Conservation (phyloP, 768 basidiomycete genomes). For the Leucocoprinus sp. region DNA sequence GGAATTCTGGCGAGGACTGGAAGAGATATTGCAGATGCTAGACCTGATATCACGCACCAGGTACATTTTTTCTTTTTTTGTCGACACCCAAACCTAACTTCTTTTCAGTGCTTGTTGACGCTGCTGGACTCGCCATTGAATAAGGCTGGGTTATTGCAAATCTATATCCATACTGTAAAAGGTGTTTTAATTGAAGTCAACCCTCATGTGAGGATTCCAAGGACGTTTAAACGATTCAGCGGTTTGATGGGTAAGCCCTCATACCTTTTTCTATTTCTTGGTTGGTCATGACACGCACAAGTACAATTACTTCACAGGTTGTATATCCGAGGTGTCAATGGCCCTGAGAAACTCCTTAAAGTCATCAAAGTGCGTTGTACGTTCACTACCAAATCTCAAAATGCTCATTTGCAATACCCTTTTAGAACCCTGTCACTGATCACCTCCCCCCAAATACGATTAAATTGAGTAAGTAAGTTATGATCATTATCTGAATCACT, state of each 20-base stretch:
- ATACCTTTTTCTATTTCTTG: slow-evolving; percentile 8
- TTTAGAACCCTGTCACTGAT: slow-evolving; percentile 86
- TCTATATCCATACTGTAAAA: slow-evolving; percentile 96
- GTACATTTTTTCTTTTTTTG: slow-evolving; percentile 28
- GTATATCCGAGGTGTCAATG: slow-evolving; percentile 92
- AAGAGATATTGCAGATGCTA: slow-evolving; percentile 96
- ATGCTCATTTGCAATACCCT: slow-evolving; percentile 8
- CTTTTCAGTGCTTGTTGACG: slow-evolving; percentile 79
- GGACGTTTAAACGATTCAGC: slow-evolving; percentile 98
- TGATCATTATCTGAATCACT: too few species aligned
- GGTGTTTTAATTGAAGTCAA: slow-evolving; percentile 98
- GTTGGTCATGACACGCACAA: slow-evolving; percentile 21
- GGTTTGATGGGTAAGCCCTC: slow-evolving; percentile 83
- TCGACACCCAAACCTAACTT: background rate
- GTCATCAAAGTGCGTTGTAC: slow-evolving; percentile 79
- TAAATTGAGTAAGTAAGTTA: slow-evolving; percentile 85
- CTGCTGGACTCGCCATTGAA: slow-evolving; percentile 96
- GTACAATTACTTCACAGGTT: slow-evolving; percentile 97
- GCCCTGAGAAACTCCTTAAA: slow-evolving; percentile 93
- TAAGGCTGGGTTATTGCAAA: slow-evolving; percentile 93
- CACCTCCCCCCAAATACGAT: slow-evolving; percentile 92
- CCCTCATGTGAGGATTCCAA: slow-evolving; percentile 93
- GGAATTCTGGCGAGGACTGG: slow-evolving; percentile 97
- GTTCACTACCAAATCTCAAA: background rate
- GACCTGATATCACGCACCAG: slow-evolving; percentile 99